Conservation (phyloP, 2,329 filamentous ascomycete species). For the Aspergillus brasiliensis region DNA sequence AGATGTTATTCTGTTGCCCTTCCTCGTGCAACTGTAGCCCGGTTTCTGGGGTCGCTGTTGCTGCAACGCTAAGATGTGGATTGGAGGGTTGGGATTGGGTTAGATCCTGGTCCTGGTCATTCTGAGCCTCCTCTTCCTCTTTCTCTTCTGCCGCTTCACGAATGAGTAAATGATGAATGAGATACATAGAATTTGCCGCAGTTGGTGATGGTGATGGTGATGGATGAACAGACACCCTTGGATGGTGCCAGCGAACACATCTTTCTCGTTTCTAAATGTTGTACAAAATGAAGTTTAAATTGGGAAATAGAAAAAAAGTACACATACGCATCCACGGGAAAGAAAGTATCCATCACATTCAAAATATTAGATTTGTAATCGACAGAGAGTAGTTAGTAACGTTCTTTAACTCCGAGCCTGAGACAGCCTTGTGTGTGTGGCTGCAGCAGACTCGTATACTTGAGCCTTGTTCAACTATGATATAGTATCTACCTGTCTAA, state of each 20-base stretch:
- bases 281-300: neutral
- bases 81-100: too few species aligned
- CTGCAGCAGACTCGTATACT: neutral
- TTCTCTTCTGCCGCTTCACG: too few species aligned
- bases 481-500: too few species aligned
- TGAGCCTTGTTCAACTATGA: neutral
- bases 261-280: neutral
- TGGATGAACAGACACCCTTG: neutral
- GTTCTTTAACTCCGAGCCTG: too few species aligned
- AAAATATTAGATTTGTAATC: too few species aligned
- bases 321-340: neutral
- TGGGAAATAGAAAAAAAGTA: neutral
- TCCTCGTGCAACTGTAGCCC: neutral
- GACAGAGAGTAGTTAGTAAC: too few species aligned
- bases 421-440: neutral
- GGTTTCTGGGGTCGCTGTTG: neutral
- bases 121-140: neutral
- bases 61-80: neutral
- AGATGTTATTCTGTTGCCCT: too few species aligned
- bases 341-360: too few species aligned
- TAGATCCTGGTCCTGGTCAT: neutral
- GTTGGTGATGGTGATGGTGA: too few species aligned
- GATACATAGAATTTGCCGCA: too few species aligned
- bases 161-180: too few species aligned
- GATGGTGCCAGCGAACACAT: slow-evolving; percentile 6